Evolutionary conservation across 768 basidiomycete species (phyloP), one percentile per base, ranked within the genome.

Genomic region (Panaeolus papilionaceus): DNA sequence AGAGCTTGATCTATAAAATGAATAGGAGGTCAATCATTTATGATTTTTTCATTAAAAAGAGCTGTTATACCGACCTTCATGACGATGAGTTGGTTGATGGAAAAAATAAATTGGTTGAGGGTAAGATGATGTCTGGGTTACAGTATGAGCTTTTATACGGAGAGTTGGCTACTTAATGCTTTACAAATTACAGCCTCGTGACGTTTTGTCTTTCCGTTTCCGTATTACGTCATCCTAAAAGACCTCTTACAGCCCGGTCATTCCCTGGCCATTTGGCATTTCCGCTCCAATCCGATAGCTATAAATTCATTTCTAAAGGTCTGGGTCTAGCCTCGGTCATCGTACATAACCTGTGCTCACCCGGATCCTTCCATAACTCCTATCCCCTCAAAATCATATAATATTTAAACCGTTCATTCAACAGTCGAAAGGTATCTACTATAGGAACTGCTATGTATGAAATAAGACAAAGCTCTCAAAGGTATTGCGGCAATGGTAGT

Each of bases 1-100:
- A 78, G 63, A 79, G 68, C 12, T 37, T 62, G 37, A 77, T 64
- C 79, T 82, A 68, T 12, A 69, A 63, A 38, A 47, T 65, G 45
- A 70, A 20, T 18, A 42, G 28, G 40, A 45, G 16, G 58, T 68
- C 33, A 63, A 67, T 38, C 39, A 47, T 49, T 23, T 20, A 20
- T n/a, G 12, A 20, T 39, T 38, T 62, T 38, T 63, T 39, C 37
- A 58, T 38, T 63, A 1, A 26, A 38, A 18, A 10, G 38, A 12
- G 58, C n/a, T 18, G 51, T 28, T 23, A 2, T 23, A 44, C 73
- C 58, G 61, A 76, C 81, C 79, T 81, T 81, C 81, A 81, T 80
- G 39, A 65, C 63, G 23, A 37, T n/a, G 61, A 18, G 49, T 44
- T 47, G 62, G 65, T 63, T 68, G 20, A 64, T 64, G 64, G 65